Evolutionary conservation across 768 basidiomycete genomes (phyloP).

Genomic region (Calvatia gigantea): DNA sequence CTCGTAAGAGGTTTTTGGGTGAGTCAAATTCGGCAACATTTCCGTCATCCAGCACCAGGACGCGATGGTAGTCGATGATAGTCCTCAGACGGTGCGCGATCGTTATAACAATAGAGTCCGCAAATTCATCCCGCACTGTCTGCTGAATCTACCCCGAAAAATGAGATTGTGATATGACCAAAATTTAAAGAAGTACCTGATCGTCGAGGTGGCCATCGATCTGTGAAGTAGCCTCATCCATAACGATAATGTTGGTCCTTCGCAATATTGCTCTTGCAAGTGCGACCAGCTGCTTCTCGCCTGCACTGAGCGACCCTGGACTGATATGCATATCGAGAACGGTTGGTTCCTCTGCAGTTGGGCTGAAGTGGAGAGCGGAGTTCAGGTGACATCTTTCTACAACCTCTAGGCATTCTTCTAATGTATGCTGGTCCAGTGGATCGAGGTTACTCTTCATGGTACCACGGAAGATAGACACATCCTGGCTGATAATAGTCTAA

Average conservation of each 20-base stretch:
- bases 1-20: constrained; percentile 52
- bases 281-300: constrained; percentile 74
- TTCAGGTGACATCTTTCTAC: constrained; percentile 62
- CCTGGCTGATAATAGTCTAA: constrained; percentile 73
- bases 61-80: constrained; percentile 70
- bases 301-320: constrained; percentile 66
- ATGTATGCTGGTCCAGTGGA: constrained; percentile 55
- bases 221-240: constrained; percentile 79
- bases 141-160: constrained; percentile 52
- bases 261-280: constrained; percentile 67
- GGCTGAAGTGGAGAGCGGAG: constrained; percentile 36
- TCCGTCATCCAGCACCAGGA: constrained; percentile 73
- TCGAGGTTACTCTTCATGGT: constrained; percentile 73
- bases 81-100: constrained; percentile 82
- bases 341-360: constrained; percentile 27
- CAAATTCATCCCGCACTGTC: constrained; percentile 71
- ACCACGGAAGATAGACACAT: constrained; percentile 71
- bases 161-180: constrained; percentile 24
- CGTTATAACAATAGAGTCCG: constrained; percentile 70
- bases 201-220: constrained; percentile 72
- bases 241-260: constrained; percentile 61
- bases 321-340: constrained; percentile 61
- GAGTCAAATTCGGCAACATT: constrained; percentile 74
- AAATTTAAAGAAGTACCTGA: constrained; percentile 59
- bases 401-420: constrained; percentile 62